Evolutionary conservation across 768 basidiomycete genomes (phyloP).

Genomic region (Scleroderma citrinum): DNA sequence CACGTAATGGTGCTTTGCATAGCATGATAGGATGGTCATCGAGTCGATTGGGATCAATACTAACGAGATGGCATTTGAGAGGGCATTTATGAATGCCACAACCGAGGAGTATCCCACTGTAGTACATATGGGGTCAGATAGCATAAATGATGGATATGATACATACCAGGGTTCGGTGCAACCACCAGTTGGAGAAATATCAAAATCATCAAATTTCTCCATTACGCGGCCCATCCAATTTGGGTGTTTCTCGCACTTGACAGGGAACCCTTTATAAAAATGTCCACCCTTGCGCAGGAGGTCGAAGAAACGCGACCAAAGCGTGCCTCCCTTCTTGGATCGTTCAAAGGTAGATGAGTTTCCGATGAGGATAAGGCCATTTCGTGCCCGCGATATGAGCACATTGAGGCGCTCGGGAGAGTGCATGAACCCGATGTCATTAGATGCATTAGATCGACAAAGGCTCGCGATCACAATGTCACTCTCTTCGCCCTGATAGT

Average conservation of each 20-base stretch:
- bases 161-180: slow-evolving; percentile 55
- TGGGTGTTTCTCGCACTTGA: slow-evolving; percentile 53
- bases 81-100: slow-evolving; percentile 52
- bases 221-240: slow-evolving; percentile 34
- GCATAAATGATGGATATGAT: not conserved
- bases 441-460: slow-evolving; percentile 49
- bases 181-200: slow-evolving; percentile 55
- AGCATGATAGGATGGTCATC: slow-evolving; percentile 25
- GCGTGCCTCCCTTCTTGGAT: slow-evolving; percentile 42
- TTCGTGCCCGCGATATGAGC: slow-evolving; percentile 60
- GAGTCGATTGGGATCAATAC: slow-evolving; percentile 42
- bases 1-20: slow-evolving; percentile 35
- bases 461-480: slow-evolving; percentile 60
- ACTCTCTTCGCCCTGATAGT: slow-evolving; percentile 74
- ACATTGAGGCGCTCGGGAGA: slow-evolving; percentile 68
- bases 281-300: slow-evolving; percentile 38
- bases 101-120: slow-evolving; percentile 41
- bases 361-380: slow-evolving; percentile 62
- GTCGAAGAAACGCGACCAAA: slow-evolving; percentile 48
- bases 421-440: slow-evolving; percentile 68
- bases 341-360: slow-evolving; percentile 53
- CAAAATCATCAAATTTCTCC: slow-evolving; percentile 42
- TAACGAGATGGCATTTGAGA: slow-evolving; percentile 52
- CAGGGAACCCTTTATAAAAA: slow-evolving; percentile 55
- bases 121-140: not conserved